These are phyloP conservation scores for Capsella rubella DNA, from an alignment of 441 rosid species.

Conservation along the genomic window DNA sequence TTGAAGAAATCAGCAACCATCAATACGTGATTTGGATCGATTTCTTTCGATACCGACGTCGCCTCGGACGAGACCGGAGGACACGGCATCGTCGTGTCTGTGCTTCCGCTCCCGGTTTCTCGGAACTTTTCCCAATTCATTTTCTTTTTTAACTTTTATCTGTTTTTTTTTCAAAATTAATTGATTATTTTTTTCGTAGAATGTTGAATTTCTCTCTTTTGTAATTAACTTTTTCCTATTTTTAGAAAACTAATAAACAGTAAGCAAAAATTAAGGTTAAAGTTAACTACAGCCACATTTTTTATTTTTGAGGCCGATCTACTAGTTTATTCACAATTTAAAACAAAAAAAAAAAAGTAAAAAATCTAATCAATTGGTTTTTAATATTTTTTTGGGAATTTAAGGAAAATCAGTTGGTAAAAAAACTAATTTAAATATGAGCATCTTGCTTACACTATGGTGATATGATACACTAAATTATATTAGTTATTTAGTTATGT, in stretches of 20 bases:
- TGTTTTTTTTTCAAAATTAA: constrained; percentile 2
- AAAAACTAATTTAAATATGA: not conserved
- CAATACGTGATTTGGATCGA: constrained; percentile 33
- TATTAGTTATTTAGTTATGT: too few species aligned
- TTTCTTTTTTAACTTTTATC: constrained; percentile 18
- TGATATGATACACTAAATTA: too few species aligned
- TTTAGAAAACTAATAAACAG: not conserved
- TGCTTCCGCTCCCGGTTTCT: constrained; percentile 20
- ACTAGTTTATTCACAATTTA: not conserved
- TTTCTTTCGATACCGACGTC: constrained; percentile 36
- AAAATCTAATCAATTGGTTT: too few species aligned
- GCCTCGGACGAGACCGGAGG: constrained; percentile 29
- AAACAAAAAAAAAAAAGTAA: too few species aligned
- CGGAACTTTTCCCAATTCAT: constrained; percentile 22
- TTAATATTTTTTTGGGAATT: not conserved
- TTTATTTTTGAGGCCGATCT: not conserved
- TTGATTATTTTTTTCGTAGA: not conserved
- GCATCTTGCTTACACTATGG: not conserved
- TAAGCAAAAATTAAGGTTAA: not conserved
- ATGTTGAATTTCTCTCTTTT: constrained; percentile 18
- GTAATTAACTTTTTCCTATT: constrained; percentile 1
- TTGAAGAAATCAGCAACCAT: constrained; percentile 43
- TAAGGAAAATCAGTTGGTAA: not conserved
- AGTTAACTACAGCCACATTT: constrained; percentile 12
- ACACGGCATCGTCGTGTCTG: constrained; percentile 18